phyloP scores from a whole-genome alignment of 768 basidiomycete genomes.

The Ramaria sp. region DNA sequence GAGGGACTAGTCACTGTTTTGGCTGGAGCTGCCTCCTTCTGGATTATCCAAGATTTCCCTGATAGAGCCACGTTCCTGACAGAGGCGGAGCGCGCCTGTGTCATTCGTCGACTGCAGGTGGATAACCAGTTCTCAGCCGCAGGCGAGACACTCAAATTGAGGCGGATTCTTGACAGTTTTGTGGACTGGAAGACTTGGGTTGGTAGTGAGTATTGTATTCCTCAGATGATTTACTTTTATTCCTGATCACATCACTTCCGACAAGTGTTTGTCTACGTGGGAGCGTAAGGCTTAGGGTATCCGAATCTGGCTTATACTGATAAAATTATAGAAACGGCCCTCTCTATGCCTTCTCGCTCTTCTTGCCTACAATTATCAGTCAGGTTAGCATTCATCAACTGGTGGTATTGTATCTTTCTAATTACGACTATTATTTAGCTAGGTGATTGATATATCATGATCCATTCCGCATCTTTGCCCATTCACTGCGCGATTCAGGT shows the following conservation, averaged over 20 bases:
- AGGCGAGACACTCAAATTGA: conserved; percentile 41
- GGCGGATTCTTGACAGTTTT: conserved; percentile 50
- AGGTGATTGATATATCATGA: not conserved
- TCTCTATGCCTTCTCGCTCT: conserved; percentile 67
- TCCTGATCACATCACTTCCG: conserved; percentile 3
- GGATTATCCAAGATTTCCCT: conserved; percentile 71
- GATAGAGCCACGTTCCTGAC: conserved; percentile 63
- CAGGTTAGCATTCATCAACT: conserved; percentile 32
- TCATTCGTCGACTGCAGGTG: conserved; percentile 52
- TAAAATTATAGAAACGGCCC: conserved; percentile 37
- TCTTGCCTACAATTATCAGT: conserved; percentile 71
- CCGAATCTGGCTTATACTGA: conserved; percentile 5
- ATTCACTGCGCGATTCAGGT: conserved; percentile 25
- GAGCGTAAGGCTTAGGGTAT: conserved; percentile 34
- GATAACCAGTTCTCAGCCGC: conserved; percentile 59
- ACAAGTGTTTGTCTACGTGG: conserved; percentile 46
- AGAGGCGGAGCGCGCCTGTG: conserved; percentile 53
- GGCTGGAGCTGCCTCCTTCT: conserved; percentile 50
- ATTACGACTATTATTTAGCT: conserved; percentile 7
- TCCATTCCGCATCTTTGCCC: not conserved
- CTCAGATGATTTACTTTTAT: not conserved
- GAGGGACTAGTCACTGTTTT: conserved; percentile 63
- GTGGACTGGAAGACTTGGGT: conserved; percentile 68
- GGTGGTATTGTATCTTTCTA: not conserved
- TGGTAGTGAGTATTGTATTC: conserved; percentile 35